A percentile compares a stretch with the other conserved stretches of the same genome.
These are phyloP conservation scores for Phyllosticta citrichinensis DNA, from an alignment of 2,329 filamentous ascomycete species.

Conservation along the genomic window DNA sequence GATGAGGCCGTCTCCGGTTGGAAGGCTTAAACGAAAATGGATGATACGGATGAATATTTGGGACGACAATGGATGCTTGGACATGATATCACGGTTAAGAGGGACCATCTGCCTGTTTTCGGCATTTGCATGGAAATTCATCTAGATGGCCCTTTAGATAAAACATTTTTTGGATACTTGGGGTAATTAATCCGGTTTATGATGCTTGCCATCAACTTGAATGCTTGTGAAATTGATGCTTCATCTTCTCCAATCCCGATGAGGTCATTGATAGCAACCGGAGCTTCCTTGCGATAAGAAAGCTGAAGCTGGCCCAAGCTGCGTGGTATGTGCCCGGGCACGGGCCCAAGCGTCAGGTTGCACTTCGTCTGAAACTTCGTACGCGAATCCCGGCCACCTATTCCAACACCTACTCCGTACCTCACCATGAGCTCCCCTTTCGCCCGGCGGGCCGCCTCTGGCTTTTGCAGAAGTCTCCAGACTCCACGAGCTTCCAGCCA, in stretches of 20 bases:
- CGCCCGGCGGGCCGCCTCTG: background rate
- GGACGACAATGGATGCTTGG: background rate
- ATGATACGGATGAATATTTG: background rate
- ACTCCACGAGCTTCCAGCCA: background rate
- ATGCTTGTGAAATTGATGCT: background rate
- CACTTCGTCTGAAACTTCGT: background rate
- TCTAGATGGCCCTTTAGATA: background rate
- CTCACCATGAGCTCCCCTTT: background rate
- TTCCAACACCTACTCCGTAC: background rate
- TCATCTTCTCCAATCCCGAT: background rate
- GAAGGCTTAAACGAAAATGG: constrained; percentile 9
- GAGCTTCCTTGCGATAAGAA: no score
- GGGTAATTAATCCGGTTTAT: background rate
- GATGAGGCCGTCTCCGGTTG: constrained; percentile 44
- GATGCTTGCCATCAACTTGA: background rate
- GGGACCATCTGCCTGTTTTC: background rate
- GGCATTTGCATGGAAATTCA: background rate
- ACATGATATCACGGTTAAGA: background rate
- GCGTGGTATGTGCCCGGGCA: background rate
- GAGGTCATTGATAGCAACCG: background rate
- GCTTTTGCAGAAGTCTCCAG: background rate
- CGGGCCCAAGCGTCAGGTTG: background rate
- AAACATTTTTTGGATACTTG: background rate
- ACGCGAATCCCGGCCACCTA: background rate
- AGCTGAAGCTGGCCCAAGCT: background rate